These are phyloP conservation scores for Brassica rapa DNA, from an alignment of 345 rosid genomes.

Conservation along the genomic window DNA sequence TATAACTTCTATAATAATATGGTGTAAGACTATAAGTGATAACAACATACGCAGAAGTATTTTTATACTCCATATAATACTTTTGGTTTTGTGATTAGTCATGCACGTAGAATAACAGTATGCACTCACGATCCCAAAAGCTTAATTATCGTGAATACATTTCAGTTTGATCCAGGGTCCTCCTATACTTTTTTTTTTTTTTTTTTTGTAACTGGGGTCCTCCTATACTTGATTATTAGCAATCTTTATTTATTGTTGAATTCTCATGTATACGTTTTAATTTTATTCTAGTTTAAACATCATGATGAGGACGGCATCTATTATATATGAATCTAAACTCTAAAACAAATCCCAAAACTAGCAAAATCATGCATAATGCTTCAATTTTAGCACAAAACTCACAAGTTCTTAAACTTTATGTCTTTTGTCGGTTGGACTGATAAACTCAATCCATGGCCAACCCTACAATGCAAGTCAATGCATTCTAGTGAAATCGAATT, in stretches of 20 bases:
- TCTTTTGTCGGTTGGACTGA: background rate
- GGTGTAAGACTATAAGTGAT: background rate
- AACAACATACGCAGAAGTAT: background rate
- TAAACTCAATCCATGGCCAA: background rate
- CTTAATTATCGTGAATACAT: slow-evolving; percentile 14
- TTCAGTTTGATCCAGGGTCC: slow-evolving; percentile 8
- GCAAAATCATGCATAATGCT: background rate
- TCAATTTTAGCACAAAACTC: slow-evolving; percentile 9
- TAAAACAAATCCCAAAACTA: background rate
- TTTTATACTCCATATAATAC: background rate
- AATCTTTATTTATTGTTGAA: slow-evolving; percentile 7
- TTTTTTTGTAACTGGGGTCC: no score
- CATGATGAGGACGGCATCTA: background rate
- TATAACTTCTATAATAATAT: background rate
- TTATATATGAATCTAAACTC: background rate
- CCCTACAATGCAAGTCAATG: background rate
- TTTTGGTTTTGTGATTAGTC: background rate
- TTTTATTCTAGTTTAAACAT: background rate
- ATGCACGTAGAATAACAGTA: background rate
- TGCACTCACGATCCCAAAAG: background rate
- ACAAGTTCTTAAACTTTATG: background rate
- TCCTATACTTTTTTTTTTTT: background rate
- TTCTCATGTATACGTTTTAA: background rate
- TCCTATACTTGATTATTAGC: slow-evolving; percentile 6
- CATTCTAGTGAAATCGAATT: background rate